These are phyloP conservation scores for Hippophae rhamnoides DNA, from an alignment of 306 rosid genomes.

Conservation along the genomic window DNA sequence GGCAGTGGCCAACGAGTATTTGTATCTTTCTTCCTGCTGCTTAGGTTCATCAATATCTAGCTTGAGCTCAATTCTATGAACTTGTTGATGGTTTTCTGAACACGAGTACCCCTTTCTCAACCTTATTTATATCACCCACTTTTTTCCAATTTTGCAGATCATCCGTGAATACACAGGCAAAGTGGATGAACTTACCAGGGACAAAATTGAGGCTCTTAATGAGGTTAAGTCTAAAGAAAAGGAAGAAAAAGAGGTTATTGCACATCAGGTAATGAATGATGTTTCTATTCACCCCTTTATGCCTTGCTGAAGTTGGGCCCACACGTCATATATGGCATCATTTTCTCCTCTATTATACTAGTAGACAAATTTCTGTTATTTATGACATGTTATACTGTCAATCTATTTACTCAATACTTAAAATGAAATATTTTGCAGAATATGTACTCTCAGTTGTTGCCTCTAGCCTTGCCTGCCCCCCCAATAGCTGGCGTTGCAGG, in stretches of 20 bases:
- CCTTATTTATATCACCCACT: slow-evolving; percentile 1
- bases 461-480: slow-evolving; percentile 97
- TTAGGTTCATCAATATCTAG: neutral
- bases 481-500: slow-evolving; percentile 94
- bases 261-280: slow-evolving; percentile 60
- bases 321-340: too few species aligned
- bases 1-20: too few species aligned
- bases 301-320: neutral
- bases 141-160: slow-evolving; percentile 40
- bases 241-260: slow-evolving; percentile 84
- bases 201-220: slow-evolving; percentile 69
- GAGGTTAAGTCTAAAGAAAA: slow-evolving; percentile 72
- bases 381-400: too few species aligned
- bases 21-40: neutral
- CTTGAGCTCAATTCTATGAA: neutral
- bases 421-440: slow-evolving; percentile 43
- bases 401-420: too few species aligned
- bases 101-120: neutral
- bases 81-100: neutral
- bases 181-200: slow-evolving; percentile 86
- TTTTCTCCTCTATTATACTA: too few species aligned
- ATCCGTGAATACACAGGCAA: slow-evolving; percentile 95
- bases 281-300: neutral
- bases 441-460: slow-evolving; percentile 94
- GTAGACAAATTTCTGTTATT: too few species aligned